A percentile compares a stretch with the other conserved stretches of the same genome.
phyloP scores from a whole-genome alignment of 257 asterid species.

The Solanum chmielewskii region DNA sequence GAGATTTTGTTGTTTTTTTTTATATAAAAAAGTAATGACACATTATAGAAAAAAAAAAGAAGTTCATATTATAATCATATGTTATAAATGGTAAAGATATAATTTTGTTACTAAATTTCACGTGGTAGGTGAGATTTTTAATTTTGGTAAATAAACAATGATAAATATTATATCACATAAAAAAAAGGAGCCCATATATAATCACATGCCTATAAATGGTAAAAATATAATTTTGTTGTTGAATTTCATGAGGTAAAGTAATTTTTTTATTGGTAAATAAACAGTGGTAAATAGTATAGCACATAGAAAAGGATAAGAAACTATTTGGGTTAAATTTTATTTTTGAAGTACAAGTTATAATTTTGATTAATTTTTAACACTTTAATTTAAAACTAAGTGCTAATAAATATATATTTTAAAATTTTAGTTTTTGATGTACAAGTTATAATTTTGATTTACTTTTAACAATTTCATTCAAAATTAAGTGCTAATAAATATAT shows the following conservation, averaged over 20 bases:
- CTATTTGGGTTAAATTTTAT: too few species aligned
- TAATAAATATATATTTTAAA: too few species aligned
- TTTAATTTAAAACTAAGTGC: too few species aligned
- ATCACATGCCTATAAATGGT: background rate
- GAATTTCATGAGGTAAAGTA: background rate
- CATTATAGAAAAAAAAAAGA: background rate
- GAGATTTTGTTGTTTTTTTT: too few species aligned
- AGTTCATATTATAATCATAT: background rate
- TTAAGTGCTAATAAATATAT: too few species aligned
- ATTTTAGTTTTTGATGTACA: background rate
- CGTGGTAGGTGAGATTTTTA: rapidly evolving
- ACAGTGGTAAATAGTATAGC: background rate
- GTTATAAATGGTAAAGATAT: too few species aligned
- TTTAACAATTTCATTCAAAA: background rate
- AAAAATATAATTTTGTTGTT: too few species aligned
- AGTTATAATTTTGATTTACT: background rate
- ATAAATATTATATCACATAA: background rate
- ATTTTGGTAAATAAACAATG: background rate
- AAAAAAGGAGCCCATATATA: background rate
- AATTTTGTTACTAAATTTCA: background rate
- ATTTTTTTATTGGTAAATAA: background rate
- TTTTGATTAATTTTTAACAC: background rate
- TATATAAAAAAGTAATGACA: too few species aligned
- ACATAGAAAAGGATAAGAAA: background rate
- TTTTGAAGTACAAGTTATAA: background rate